Percentiles rank a stretch among this genome's conserved stretches.
These are phyloP conservation scores for Penicillium roqueforti DNA, from an alignment of 495 filamentous ascomycete genomes.

Conservation along the genomic window DNA sequence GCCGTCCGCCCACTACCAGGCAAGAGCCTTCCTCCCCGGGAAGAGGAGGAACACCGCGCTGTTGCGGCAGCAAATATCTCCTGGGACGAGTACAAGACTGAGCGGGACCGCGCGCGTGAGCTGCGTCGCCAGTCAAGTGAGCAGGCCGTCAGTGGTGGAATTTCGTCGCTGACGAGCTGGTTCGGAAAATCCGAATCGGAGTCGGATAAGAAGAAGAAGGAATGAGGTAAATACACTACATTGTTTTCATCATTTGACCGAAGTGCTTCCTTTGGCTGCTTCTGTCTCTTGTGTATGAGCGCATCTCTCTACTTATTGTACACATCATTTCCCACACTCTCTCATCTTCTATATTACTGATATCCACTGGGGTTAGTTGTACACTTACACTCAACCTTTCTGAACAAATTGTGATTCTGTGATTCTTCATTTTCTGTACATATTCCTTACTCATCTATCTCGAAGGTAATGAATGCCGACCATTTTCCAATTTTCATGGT, in stretches of 20 bases:
- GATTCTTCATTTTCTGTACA: not conserved
- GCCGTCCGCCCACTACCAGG: conserved; percentile 41
- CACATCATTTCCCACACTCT: conserved; percentile 2
- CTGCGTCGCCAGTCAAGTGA: conserved; percentile 21
- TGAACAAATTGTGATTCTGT: not conserved
- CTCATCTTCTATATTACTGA: conserved; percentile 4
- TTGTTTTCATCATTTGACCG: not conserved
- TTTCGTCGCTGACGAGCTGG: conserved; percentile 14
- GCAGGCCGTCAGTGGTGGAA: conserved; percentile 1
- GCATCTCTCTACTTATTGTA: conserved; percentile 11
- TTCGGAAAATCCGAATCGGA: conserved; percentile 15
- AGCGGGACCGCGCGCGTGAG: conserved; percentile 30
- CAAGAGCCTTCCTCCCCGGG: conserved; percentile 9
- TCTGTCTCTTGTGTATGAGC: not conserved
- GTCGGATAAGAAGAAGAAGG: conserved; percentile 28
- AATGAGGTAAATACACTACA: conserved; percentile 8
- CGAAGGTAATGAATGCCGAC: not conserved
- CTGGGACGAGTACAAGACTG: conserved; percentile 41
- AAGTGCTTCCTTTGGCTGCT: not conserved
- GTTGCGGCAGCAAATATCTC: conserved; percentile 23
- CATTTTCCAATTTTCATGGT: not conserved
- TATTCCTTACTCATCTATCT: not conserved
- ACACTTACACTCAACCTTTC: not conserved
- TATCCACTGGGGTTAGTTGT: conserved; percentile 1
- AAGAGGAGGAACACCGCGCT: conserved; percentile 9